Base-by-base conservation (phyloP, 2,329 filamentous ascomycete genomes). In the Sporothrix mexicana region DNA sequence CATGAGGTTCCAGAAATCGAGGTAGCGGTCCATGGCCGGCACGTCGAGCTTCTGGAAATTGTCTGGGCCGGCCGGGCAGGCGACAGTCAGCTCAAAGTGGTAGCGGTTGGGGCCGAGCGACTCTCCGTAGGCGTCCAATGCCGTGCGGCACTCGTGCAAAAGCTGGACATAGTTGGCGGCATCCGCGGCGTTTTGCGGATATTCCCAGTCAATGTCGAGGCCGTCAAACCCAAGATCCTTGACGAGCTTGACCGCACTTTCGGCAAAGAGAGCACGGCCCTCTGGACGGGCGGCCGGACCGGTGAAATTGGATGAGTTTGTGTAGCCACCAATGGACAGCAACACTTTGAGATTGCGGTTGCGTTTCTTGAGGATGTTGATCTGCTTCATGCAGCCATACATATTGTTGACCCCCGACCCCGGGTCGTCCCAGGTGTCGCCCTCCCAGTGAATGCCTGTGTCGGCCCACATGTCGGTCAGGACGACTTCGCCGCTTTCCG, bases 311-410 rank as follows among this genome's bases (percentile, higher is more conserved):
- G 88, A 84, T 75, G 91, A 93, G 81, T 97, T 97, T 0, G 94
- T 97, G 94, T 94, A 98, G 69, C 95, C 95, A 74, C 95, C 95
- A 74, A 98, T 93, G 71, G 92, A 94, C 4, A 98, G 87, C 13
- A 98, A 86, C 3, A 96, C 85, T 81, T 97, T 97, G 74, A 98
- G 85, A 77, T 95, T 91, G 66, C 94, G 91, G 81, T 97, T 93
- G 74, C 87, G 85, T 76, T 89, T 88, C 84, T 98, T 98, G 62
- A 95, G 87, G 0, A 97, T 85, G 80, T 93, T 93, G 49, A 97
- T 88, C 82, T 97, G 94, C 84, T 97, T 97, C 75, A 96, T 81
- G 80, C 93, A 95, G 69, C 95, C 95, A 80, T 97, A 97, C 49
- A 97, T 85, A 80, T 98, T 97, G 74, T 87, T 92, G 66, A 36